phyloP scores from a whole-genome alignment of 2,329 filamentous ascomycete genomes.

The Xylaria sp. region DNA sequence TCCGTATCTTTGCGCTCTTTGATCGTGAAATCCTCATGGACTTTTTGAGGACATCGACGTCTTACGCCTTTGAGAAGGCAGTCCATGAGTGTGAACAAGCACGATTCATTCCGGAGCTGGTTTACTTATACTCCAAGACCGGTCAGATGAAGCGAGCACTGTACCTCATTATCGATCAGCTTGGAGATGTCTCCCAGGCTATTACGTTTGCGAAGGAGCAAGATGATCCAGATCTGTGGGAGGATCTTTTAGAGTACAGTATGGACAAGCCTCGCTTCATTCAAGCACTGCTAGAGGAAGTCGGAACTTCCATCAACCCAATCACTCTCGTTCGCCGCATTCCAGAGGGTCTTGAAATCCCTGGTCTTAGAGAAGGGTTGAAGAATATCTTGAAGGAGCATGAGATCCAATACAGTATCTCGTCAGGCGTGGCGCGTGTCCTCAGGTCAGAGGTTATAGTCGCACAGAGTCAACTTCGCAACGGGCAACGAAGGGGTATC shows the following conservation, averaged over 20 bases:
- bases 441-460: slow-evolving; percentile 79
- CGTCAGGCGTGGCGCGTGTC: slow-evolving; percentile 80
- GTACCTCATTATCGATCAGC: slow-evolving; percentile 87
- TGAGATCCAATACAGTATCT: slow-evolving; percentile 91
- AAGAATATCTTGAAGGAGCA: slow-evolving; percentile 91
- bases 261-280: slow-evolving; percentile 99
- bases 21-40: slow-evolving; percentile 77
- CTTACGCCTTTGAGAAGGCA: slow-evolving; percentile 80
- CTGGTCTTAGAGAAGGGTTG: slow-evolving; percentile 81
- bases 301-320: slow-evolving; percentile 88
- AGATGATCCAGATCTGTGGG: slow-evolving; percentile 88
- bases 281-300: slow-evolving; percentile 82
- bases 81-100: slow-evolving; percentile 72
- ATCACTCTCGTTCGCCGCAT: slow-evolving; percentile 86
- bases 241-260: slow-evolving; percentile 87
- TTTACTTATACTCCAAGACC: slow-evolving; percentile 91
- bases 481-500: slow-evolving; percentile 76
- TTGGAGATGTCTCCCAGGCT: slow-evolving; percentile 84
- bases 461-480: slow-evolving; percentile 74
- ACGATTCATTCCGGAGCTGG: slow-evolving; percentile 85
- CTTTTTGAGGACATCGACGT: slow-evolving; percentile 77
- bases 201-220: slow-evolving; percentile 94
- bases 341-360: slow-evolving; percentile 86
- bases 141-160: slow-evolving; percentile 89
- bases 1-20: slow-evolving; percentile 80